These are phyloP conservation scores for Phytopythium kandeliae DNA, from an alignment of 352 stramenopile genomes.

Conservation along the genomic window DNA sequence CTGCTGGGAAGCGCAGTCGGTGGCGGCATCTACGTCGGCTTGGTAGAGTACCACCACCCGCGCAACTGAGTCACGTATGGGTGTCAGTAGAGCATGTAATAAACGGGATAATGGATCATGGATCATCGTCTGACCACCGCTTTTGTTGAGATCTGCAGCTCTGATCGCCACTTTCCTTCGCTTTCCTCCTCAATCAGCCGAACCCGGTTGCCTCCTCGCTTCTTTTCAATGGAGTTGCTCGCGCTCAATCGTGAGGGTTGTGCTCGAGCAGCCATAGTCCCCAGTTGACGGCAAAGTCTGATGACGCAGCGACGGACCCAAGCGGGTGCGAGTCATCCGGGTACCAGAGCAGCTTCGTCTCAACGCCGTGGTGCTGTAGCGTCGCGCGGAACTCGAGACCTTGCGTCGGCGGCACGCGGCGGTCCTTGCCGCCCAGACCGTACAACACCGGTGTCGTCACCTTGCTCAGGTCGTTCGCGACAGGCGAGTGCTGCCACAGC, in stretches of 20 bases:
- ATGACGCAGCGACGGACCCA: slow-evolving; percentile 53
- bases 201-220: not conserved
- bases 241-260: slow-evolving; percentile 20
- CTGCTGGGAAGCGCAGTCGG: slow-evolving; percentile 25
- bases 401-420: slow-evolving; percentile 87
- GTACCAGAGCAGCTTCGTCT: slow-evolving; percentile 64
- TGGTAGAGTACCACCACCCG: slow-evolving; percentile 24
- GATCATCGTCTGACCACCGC: too few species aligned
- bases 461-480: slow-evolving; percentile 78
- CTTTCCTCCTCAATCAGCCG: too few species aligned
- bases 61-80: not conserved
- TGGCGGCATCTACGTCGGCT: slow-evolving; percentile 19
- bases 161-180: too few species aligned
- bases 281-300: slow-evolving; percentile 76
- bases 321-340: slow-evolving; percentile 71
- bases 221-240: too few species aligned
- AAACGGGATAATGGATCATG: not conserved
- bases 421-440: slow-evolving; percentile 89
- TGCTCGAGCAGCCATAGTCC: slow-evolving; percentile 65
- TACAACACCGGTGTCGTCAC: slow-evolving; percentile 90
- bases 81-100: not conserved
- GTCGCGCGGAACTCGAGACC: slow-evolving; percentile 92
- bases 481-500: slow-evolving; percentile 88
- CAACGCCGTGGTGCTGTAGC: slow-evolving; percentile 49
- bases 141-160: too few species aligned